Conservation (phyloP, 2,329 filamentous ascomycete genomes). For the Aspergillaceae sp. region DNA sequence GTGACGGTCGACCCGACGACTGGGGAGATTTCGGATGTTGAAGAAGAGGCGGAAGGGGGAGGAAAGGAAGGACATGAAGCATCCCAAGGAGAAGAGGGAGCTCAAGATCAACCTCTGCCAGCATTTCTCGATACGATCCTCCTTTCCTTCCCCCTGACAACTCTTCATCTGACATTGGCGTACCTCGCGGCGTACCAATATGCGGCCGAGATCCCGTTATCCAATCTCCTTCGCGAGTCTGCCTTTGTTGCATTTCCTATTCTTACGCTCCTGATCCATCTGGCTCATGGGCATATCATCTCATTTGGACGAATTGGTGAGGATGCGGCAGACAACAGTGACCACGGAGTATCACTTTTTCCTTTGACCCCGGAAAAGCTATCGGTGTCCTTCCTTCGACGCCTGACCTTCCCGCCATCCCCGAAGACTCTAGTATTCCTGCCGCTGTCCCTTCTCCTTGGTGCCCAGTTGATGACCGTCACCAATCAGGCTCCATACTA, state of each 20-base stretch:
- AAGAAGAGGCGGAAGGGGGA: not conserved
- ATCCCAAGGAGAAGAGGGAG: slow-evolving; percentile 6
- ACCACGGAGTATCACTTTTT: slow-evolving; percentile 13
- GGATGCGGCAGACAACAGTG: not conserved
- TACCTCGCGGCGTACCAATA: slow-evolving; percentile 42
- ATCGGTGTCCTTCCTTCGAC: slow-evolving; percentile 19
- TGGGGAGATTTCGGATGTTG: not conserved
- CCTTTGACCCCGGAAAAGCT: slow-evolving; percentile 19
- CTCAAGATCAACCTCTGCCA: slow-evolving; percentile 18
- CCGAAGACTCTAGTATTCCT: slow-evolving; percentile 27
- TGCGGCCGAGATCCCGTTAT: slow-evolving; percentile 28
- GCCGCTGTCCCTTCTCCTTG: slow-evolving; percentile 35
- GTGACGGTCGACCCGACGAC: slow-evolving; percentile 24
- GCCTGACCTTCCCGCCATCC: slow-evolving; percentile 26
- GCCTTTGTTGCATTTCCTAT: slow-evolving; percentile 33
- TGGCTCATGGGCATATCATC: slow-evolving; percentile 38
- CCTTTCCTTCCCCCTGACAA: slow-evolving; percentile 34
- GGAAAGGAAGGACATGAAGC: not conserved
- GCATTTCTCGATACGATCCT: slow-evolving; percentile 38
- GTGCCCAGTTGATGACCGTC: slow-evolving; percentile 72
- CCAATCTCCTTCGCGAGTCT: slow-evolving; percentile 28
- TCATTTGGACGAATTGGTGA: slow-evolving; percentile 15
- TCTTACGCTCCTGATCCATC: slow-evolving; percentile 36
- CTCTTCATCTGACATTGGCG: slow-evolving; percentile 38
- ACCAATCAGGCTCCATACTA: slow-evolving; percentile 76